Evolutionary conservation across 192 early-diverging fungal genomes (phyloP), one percentile per base, ranked within the genome.

Genomic region (Coemansia sp.): DNA sequence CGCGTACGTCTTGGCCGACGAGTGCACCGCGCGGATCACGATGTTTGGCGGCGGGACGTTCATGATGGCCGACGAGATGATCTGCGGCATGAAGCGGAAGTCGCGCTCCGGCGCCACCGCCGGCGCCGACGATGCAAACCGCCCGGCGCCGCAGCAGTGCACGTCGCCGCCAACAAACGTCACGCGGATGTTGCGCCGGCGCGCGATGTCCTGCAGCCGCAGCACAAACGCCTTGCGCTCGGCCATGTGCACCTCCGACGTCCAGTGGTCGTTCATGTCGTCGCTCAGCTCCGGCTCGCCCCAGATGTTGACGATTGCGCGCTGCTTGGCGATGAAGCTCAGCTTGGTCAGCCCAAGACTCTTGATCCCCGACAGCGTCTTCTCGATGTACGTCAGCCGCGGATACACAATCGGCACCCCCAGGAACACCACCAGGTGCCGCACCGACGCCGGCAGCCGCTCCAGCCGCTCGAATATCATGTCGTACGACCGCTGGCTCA

Each of bases 121-220:
- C 13, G 86, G 81, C 54, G 84, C 86, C 32, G 32, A 41, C 18
- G 73, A 84, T 40, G 85, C 87, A 68, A 91, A 64, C 44, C 85
- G 83, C 23, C 89, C 88, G 45, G 86, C 86, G 32, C 85, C 88
- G 61, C 89, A 86, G 81, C 87, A 86, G 70, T 88, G 89, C 48
- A 92, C 94, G 75, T 95, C 94, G 23, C 94, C 94, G 42, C 85
- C 86, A 5, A 94, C 77, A 76, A 94, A 92, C 11, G 91, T 91
- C 18, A 93, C 89, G 42, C 94, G 91, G 37, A 92, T 71, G 40
- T 71, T 71, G 23, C 72, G 78, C 37, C 72, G 64, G 8, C 79
- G 71, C 18, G 94, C 87, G 73, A 92, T 85, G 8, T 76, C 68
- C 68, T 93, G 92, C 41, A 95, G 75, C 21, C 84, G 68, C 50